These are phyloP conservation scores for Amanita polypyramis DNA, from an alignment of 768 basidiomycete genomes.

Conservation along the genomic window DNA sequence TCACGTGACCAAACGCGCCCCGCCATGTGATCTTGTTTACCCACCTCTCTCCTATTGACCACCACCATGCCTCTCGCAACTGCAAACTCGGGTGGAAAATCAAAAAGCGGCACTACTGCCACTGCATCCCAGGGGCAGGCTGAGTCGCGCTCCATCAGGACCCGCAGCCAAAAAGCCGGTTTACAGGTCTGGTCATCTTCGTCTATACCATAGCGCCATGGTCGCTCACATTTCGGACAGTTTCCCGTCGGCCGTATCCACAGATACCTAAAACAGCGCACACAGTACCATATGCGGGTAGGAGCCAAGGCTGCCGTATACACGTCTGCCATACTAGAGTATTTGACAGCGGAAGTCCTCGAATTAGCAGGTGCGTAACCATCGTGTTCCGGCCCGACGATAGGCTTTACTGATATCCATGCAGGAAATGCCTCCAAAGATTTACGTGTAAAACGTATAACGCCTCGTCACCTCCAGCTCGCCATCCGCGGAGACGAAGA, in stretches of 20 bases:
- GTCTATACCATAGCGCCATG: too few species aligned
- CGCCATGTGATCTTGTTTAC: constrained; percentile 5
- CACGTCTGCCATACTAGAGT: constrained; percentile 92
- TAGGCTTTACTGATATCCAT: background rate
- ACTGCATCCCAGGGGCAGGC: constrained; percentile 19
- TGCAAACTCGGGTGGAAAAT: constrained; percentile 39
- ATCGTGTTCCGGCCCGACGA: background rate
- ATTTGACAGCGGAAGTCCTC: constrained; percentile 91
- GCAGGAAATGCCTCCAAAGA: constrained; percentile 95
- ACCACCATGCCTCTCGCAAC: constrained; percentile 2
- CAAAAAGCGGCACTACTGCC: constrained; percentile 38
- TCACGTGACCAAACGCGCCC: constrained; percentile 2
- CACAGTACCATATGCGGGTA: constrained; percentile 89
- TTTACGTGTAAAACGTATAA: constrained; percentile 94
- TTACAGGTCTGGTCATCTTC: constrained; percentile 49
- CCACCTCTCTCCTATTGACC: background rate
- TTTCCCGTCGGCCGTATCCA: constrained; percentile 98
- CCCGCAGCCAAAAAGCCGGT: constrained; percentile 77
- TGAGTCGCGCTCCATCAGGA: constrained; percentile 38
- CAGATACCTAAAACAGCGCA: constrained; percentile 85
- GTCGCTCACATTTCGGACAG: constrained; percentile 24
- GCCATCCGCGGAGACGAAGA: constrained; percentile 97
- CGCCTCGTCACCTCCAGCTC: constrained; percentile 89
- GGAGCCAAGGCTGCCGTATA: constrained; percentile 98
- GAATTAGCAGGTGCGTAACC: constrained; percentile 77